These are phyloP conservation scores for Avena insularis DNA, from an alignment of 176 grass and related monocot species.

Conservation along the genomic window DNA sequence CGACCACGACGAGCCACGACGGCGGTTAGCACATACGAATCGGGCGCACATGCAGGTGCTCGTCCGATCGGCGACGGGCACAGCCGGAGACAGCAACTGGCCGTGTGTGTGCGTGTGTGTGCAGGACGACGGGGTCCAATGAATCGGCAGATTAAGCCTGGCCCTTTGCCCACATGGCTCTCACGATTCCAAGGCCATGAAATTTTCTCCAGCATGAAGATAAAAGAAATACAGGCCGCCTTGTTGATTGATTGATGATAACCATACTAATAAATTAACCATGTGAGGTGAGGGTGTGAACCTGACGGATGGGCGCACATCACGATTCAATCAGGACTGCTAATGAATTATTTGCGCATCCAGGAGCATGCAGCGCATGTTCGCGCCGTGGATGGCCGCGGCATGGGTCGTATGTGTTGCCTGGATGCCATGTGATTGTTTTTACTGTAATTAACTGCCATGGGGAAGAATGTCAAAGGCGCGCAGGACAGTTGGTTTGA, in stretches of 20 bases:
- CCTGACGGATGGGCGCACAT: neutral
- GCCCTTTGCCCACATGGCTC: constrained; percentile 33
- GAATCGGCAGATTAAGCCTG: neutral
- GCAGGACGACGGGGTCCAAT: neutral
- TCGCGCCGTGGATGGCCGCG: neutral
- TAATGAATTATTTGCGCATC: constrained; percentile 1
- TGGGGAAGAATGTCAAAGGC: neutral
- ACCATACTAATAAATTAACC: constrained; percentile 6
- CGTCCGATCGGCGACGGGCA: constrained; percentile 10
- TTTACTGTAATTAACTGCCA: neutral
- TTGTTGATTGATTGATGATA: neutral
- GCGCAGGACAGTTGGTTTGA: neutral
- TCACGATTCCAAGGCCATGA: neutral
- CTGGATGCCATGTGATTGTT: neutral
- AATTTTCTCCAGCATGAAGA: neutral
- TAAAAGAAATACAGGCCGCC: too few relatives aligned
- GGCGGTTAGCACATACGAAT: constrained; percentile 60
- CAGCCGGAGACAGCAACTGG: constrained; percentile 31
- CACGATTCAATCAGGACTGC: constrained; percentile 11
- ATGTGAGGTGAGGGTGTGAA: constrained; percentile 15
- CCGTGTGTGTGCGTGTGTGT: neutral
- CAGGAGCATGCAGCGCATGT: constrained; percentile 2
- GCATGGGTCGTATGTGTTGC: neutral
- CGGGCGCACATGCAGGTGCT: constrained; percentile 74
- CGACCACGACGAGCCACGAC: constrained; percentile 46